Evolutionary conservation across 2,329 filamentous ascomycete genomes (phyloP), one percentile per base, ranked within the genome.

Genomic region (Fusarium begoniae): DNA sequence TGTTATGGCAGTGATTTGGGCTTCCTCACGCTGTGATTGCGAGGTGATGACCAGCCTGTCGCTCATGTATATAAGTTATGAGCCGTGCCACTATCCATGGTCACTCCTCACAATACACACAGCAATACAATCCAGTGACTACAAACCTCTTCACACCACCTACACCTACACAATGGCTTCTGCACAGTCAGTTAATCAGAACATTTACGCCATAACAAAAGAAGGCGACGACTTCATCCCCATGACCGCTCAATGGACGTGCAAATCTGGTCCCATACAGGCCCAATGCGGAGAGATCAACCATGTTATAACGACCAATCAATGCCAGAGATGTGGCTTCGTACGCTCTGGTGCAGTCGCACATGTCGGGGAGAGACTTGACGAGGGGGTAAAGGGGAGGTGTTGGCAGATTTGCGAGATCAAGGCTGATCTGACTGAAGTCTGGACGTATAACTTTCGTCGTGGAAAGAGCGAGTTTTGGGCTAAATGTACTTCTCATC

Each of bases 91-190:
- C 28, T n/a, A 3, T 8, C 22, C 15, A 32, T 18, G 7, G 8
- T 11, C 14, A 50, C 22, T 30, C 20, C 26, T 30, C 18, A 28
- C 14, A 48, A 2, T 2, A 30, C 1, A 2, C 28, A n/a, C 22
- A 26, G 10, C 20, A 30, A 50, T 11, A 11, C 10, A 32, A 50
- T 12, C 7, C 47, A n/a, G 28, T 14, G 12, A 35, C n/a, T 3
- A 35, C 17, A 24, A 35, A 10, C n/a, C 5, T 51, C 30, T 20
- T 15, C 7, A 26, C 2, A 53, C 9, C 17, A 20, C 6, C 18
- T 14, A 26, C 4, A 6, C 3, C 30, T 35, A 37, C 17, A 15
- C 0, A 37, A 53, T 37, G 50, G 5, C 18, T 11, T 15, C 30
- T 20, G 5, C 9, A 24, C n/a, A 15, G 8, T 6, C 9, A 22